A percentile compares a stretch with the other conserved stretches of the same genome.
These are phyloP conservation scores for Zelopaecilomyces penicillatus DNA, from an alignment of 2,329 filamentous ascomycete species.

Conservation along the genomic window DNA sequence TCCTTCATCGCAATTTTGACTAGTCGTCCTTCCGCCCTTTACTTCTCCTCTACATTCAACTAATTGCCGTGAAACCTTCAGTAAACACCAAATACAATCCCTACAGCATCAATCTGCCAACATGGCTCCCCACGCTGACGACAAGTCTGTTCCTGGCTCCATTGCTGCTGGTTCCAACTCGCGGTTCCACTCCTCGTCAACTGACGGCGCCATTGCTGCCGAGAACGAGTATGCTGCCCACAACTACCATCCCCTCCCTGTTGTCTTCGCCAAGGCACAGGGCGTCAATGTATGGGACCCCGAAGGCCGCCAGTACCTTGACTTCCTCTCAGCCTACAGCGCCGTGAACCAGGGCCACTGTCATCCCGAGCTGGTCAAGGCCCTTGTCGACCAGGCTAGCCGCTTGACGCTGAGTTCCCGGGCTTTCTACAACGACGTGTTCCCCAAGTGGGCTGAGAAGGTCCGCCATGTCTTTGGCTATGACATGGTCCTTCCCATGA, in stretches of 20 bases:
- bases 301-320: slow-evolving; percentile 89
- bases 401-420: slow-evolving; percentile 86
- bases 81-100: background rate
- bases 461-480: slow-evolving; percentile 84
- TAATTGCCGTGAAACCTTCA: background rate
- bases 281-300: slow-evolving; percentile 94
- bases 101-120: slow-evolving; percentile 11
- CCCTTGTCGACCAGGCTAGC: slow-evolving; percentile 79
- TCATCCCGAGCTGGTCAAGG: slow-evolving; percentile 90
- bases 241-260: slow-evolving; percentile 96
- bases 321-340: slow-evolving; percentile 96
- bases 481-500: slow-evolving; percentile 98
- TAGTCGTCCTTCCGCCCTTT: background rate
- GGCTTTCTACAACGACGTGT: slow-evolving; percentile 97
- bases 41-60: background rate
- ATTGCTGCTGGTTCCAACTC: slow-evolving; percentile 19
- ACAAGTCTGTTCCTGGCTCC: slow-evolving; percentile 19
- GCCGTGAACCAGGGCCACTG: slow-evolving; percentile 98
- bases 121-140: slow-evolving; percentile 55
- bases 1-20: slow-evolving; percentile 3
- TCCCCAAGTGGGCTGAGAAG: slow-evolving; percentile 90
- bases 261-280: slow-evolving; percentile 80
- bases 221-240: slow-evolving; percentile 87
- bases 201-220: slow-evolving; percentile 65
- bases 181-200: slow-evolving; percentile 67